Evolutionary conservation across 1,284 basidiomycete genomes (phyloP).

Genomic region (Cryptococcus neoformans): DNA sequence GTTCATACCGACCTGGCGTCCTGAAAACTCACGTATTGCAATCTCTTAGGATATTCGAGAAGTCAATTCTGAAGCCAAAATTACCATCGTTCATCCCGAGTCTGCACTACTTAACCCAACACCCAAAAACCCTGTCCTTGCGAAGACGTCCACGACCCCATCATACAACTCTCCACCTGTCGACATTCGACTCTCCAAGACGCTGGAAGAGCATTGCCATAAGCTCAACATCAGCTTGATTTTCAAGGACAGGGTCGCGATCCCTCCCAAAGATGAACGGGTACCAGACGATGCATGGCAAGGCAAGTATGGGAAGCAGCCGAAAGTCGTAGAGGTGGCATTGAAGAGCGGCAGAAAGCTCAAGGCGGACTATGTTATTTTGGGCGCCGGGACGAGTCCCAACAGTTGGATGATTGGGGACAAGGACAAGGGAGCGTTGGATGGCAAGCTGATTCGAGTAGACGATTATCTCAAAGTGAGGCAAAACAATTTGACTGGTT

Average conservation of each 20-base stretch:
- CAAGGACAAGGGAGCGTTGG: slow-evolving; percentile 31
- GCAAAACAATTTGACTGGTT: not conserved
- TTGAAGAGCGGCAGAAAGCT: slow-evolving; percentile 41
- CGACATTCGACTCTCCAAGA: slow-evolving; percentile 24
- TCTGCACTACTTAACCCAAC: slow-evolving; percentile 23
- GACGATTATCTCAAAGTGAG: slow-evolving; percentile 32
- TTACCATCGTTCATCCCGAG: slow-evolving; percentile 41
- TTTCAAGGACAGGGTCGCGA: slow-evolving; percentile 35
- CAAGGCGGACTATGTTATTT: slow-evolving; percentile 43
- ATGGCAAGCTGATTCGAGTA: slow-evolving; percentile 38
- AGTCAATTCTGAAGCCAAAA: not conserved
- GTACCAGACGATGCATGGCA: slow-evolving; percentile 19
- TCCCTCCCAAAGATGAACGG: slow-evolving; percentile 8
- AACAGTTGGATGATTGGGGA: slow-evolving; percentile 37
- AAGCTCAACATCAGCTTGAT: slow-evolving; percentile 40
- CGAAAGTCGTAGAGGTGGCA: not conserved
- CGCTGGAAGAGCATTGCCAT: slow-evolving; percentile 31
- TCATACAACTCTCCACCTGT: slow-evolving; percentile 19
- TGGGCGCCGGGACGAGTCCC: slow-evolving; percentile 48
- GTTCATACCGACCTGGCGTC: not conserved
- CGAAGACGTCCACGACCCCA: slow-evolving; percentile 1
- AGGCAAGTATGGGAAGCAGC: slow-evolving; percentile 24
- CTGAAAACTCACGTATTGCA: not conserved
- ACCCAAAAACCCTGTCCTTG: not conserved
- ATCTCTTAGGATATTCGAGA: slow-evolving; percentile 11